Base-by-base conservation (phyloP, 2,329 filamentous ascomycete species). In the Neonectria magnoliae region DNA sequence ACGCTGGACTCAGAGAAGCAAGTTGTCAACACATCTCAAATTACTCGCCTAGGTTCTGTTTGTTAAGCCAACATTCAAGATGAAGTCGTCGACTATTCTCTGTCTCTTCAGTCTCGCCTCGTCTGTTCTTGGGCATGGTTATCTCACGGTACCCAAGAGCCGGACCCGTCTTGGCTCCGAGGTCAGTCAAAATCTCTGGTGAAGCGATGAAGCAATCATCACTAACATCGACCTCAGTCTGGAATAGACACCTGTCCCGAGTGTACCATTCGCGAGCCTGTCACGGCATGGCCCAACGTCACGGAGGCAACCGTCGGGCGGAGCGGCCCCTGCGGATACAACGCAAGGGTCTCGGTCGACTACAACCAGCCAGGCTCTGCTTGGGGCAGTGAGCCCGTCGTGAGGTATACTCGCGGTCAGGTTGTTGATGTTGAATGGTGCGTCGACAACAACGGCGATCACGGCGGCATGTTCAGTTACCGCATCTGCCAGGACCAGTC, bases 381-480 rank as follows among this genome's bases (percentile, higher is more conserved):
- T 70, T 87, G 83, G 84, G 84, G 84, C 18, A n/a, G n/a, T n/a
- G 76, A 72, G 57, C 75, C 0, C 73, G 81, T 85, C 0, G 80
- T 72, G 2, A 83, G 79, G 1, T 87, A 86, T 73, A 73, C 74
- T 0, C 75, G 81, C 0, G 85, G 84, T 0, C 75, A 86, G 10
- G 73, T 79, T 0, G 73, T 86, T 25, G 81, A 84, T 27, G 84
- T 87, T 0, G 76, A 85, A 71, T 87, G 85, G 85, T 87, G 85
- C 57, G 80, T 87, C 20, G 85, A 87, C 68, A 76, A 85, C 74
- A 87, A 87, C 67, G 85, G 85, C 0, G 84, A 87, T 67, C 85
- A 87, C 66, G 84, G 84, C 27, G 85, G 84, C 73, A 87, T 87
- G 84, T 87, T 86, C 74, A 80, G 75, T 68, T 87, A 85, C 72